Evolutionary conservation across 2,329 filamentous ascomycete species (phyloP).

Genomic region (Alternaria sp.): DNA sequence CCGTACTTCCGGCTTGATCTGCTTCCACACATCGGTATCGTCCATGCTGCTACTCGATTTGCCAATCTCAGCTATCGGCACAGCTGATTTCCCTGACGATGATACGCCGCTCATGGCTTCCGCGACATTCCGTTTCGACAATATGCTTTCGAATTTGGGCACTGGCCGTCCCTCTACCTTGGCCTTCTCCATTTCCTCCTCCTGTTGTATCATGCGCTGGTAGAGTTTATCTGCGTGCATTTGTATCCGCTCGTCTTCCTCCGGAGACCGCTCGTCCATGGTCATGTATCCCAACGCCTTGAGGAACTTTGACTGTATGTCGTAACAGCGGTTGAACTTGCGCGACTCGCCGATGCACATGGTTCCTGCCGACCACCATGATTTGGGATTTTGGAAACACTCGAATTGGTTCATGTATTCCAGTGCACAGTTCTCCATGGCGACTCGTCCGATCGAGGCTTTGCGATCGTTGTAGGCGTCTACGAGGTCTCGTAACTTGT

Average conservation of each 20-base stretch:
- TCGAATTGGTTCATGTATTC: conserved; percentile 83
- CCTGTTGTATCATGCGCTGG: conserved; percentile 83
- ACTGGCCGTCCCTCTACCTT: conserved; percentile 61
- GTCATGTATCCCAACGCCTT: conserved; percentile 88
- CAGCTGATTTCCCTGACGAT: conserved; percentile 6
- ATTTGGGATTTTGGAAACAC: conserved; percentile 76
- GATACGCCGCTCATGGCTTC: conserved; percentile 31
- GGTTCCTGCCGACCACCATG: conserved; percentile 70
- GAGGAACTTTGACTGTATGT: conserved; percentile 87
- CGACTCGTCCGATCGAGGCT: conserved; percentile 76
- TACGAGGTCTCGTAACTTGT: conserved; percentile 79
- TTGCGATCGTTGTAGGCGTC: conserved; percentile 85
- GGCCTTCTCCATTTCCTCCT: conserved; percentile 74
- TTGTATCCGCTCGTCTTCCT: conserved; percentile 83
- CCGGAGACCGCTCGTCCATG: conserved; percentile 66
- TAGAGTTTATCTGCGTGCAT: conserved; percentile 94
- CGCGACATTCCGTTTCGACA: conserved; percentile 50
- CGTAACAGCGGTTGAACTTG: conserved; percentile 85
- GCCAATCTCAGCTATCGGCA: conserved; percentile 5
- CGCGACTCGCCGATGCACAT: conserved; percentile 81
- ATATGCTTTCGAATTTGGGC: conserved; percentile 65
- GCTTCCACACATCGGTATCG: conserved; percentile 37
- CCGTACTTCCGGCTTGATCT: conserved; percentile 39
- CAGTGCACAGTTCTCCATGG: conserved; percentile 90
- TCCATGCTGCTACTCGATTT: background rate